These are phyloP conservation scores for Wallacemonas sp. DNA, from an alignment of 208 protist species.

Conservation along the genomic window DNA sequence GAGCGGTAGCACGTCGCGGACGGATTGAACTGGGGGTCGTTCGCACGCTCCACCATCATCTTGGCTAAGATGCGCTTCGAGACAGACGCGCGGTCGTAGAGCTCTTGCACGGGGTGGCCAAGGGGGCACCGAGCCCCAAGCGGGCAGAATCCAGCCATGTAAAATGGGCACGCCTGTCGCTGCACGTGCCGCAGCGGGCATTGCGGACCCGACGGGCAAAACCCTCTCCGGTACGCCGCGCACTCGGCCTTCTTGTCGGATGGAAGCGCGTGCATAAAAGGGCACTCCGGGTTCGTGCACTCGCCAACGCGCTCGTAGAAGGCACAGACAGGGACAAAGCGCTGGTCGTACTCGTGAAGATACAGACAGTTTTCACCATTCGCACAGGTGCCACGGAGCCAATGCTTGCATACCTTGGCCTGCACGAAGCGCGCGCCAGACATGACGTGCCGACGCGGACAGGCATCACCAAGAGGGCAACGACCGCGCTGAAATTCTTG, in stretches of 20 bases:
- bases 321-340: constrained; percentile 95
- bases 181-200: constrained; percentile 91
- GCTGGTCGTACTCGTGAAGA: constrained; percentile 95
- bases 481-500: constrained; percentile 94
- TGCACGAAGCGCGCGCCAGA: constrained; percentile 66
- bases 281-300: constrained; percentile 96
- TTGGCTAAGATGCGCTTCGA: constrained; percentile 58
- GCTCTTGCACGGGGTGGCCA: constrained; percentile 89
- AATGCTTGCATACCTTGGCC: constrained; percentile 96
- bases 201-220: constrained; percentile 85
- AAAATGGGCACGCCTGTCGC: constrained; percentile 85
- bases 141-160: constrained; percentile 95
- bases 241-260: constrained; percentile 86
- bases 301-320: constrained; percentile 96
- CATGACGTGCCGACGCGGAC: constrained; percentile 93
- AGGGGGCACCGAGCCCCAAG: constrained; percentile 93
- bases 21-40: constrained; percentile 73
- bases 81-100: constrained; percentile 76
- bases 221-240: constrained; percentile 87
- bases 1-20: constrained; percentile 74
- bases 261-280: constrained; percentile 91
- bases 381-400: constrained; percentile 95
- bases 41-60: constrained; percentile 68
- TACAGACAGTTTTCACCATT: constrained; percentile 96
- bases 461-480: constrained; percentile 92